These are phyloP conservation scores for Achaetomiella virescens DNA, from an alignment of 495 filamentous ascomycete genomes.

Conservation along the genomic window DNA sequence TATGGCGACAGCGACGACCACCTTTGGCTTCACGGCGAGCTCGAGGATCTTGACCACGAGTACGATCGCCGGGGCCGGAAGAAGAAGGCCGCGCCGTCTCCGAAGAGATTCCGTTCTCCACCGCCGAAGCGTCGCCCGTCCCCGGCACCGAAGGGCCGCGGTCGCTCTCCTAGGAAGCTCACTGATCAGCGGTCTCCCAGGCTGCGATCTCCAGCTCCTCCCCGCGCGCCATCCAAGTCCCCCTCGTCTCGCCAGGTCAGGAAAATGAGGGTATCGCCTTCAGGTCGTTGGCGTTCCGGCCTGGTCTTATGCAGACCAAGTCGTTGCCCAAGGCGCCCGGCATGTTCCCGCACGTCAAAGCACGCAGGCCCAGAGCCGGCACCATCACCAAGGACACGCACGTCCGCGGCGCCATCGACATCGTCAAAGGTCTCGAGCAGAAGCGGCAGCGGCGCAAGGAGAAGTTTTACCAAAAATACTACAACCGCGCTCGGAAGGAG, in stretches of 20 bases:
- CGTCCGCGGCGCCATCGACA: slow-evolving; percentile 84
- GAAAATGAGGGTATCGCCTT: slow-evolving; percentile 37
- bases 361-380: slow-evolving; percentile 22
- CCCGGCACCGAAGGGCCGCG: slow-evolving; percentile 43
- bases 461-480: slow-evolving; percentile 76
- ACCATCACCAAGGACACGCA: slow-evolving; percentile 39
- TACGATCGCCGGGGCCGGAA: slow-evolving; percentile 33
- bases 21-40: slow-evolving; percentile 52
- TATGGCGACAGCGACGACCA: slow-evolving; percentile 52
- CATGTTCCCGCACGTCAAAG: slow-evolving; percentile 53
- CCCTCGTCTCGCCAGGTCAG: slow-evolving; percentile 39
- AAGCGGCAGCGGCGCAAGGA: slow-evolving; percentile 87
- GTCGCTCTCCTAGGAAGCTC: slow-evolving; percentile 53
- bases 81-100: slow-evolving; percentile 34
- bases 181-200: slow-evolving; percentile 62
- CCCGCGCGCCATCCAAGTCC: slow-evolving; percentile 32
- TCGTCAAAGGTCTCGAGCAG: slow-evolving; percentile 91
- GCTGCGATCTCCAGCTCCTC: slow-evolving; percentile 58
- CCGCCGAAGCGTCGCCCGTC: slow-evolving; percentile 42
- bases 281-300: slow-evolving; percentile 57
- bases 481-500: slow-evolving; percentile 47
- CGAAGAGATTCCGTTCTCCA: slow-evolving; percentile 41
- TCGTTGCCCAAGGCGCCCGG: slow-evolving; percentile 70
- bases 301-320: slow-evolving; percentile 62
- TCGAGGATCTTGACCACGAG: slow-evolving; percentile 48